phyloP scores from a whole-genome alignment of 2,329 filamentous ascomycete genomes.

The Penicillium sp. region DNA sequence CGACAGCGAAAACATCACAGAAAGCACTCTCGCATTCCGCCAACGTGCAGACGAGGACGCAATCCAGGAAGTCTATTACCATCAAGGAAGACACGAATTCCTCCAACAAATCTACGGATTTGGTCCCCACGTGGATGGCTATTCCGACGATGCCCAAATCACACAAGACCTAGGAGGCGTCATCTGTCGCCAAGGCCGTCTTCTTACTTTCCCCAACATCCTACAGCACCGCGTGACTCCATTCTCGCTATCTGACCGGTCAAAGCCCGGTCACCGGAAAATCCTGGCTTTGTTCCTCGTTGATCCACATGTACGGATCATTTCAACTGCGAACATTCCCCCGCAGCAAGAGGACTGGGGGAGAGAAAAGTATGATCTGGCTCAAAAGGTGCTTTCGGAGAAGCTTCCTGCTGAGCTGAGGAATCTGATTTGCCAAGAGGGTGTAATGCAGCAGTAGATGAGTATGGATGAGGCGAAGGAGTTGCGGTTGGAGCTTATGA shows the following conservation, averaged over 20 bases:
- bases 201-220: conserved; percentile 24
- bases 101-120: conserved; percentile 10
- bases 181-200: conserved; percentile 9
- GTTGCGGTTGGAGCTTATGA: conserved; percentile 29
- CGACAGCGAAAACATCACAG: conserved; percentile 59
- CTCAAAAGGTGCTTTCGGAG: not conserved
- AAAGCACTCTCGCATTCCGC: conserved; percentile 52
- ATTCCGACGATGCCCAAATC: not conserved
- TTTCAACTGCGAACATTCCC: conserved; percentile 54
- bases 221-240: conserved; percentile 54
- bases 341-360: conserved; percentile 45
- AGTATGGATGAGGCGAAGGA: conserved; percentile 38
- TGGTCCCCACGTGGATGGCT: not conserved
- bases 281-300: conserved; percentile 61
- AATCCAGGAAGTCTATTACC: conserved; percentile 30
- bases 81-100: conserved; percentile 10
- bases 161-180: conserved; percentile 17
- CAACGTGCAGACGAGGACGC: conserved; percentile 31
- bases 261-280: conserved; percentile 55
- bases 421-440: conserved; percentile 20
- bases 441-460: conserved; percentile 29
- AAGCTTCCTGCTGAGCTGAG: conserved; percentile 21
- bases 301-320: conserved; percentile 54
- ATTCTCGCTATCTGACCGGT: conserved; percentile 52
- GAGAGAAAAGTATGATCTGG: not conserved